These are phyloP conservation scores for Mucor circinelloides DNA, from an alignment of 371 early-diverging fungal genomes.

Conservation along the genomic window DNA sequence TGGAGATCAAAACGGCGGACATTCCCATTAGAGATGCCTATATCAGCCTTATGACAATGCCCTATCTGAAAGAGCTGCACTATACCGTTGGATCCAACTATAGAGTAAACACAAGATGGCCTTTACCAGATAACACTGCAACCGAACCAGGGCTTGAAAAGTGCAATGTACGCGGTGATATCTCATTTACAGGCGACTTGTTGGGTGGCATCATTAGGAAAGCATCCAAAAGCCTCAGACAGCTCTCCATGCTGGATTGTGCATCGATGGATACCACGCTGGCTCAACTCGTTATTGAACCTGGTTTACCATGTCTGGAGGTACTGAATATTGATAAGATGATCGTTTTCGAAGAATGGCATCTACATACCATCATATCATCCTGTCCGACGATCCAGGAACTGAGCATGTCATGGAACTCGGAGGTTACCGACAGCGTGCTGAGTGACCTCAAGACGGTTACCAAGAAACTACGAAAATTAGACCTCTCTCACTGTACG, in stretches of 20 bases:
- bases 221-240: background rate
- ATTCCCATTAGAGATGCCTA: background rate
- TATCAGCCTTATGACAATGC: background rate
- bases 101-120: background rate
- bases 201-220: background rate
- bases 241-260: background rate
- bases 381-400: conserved; percentile 9
- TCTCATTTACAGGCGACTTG: background rate
- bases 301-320: conserved; percentile 6
- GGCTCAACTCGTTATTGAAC: background rate
- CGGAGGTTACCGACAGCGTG: conserved; percentile 21
- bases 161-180: background rate
- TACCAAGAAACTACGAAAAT: conserved; percentile 3
- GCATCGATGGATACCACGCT: background rate
- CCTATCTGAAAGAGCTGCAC: background rate
- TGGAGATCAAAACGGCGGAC: background rate
- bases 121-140: background rate
- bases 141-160: background rate
- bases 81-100: background rate
- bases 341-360: conserved; percentile 3
- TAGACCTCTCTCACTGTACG: conserved; percentile 32
- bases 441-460: conserved; percentile 11
- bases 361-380: conserved; percentile 7
- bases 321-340: conserved; percentile 1
- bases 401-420: conserved; percentile 4